Evolutionary conservation across 768 basidiomycete species (phyloP).

Genomic region (Pholiota molesta): DNA sequence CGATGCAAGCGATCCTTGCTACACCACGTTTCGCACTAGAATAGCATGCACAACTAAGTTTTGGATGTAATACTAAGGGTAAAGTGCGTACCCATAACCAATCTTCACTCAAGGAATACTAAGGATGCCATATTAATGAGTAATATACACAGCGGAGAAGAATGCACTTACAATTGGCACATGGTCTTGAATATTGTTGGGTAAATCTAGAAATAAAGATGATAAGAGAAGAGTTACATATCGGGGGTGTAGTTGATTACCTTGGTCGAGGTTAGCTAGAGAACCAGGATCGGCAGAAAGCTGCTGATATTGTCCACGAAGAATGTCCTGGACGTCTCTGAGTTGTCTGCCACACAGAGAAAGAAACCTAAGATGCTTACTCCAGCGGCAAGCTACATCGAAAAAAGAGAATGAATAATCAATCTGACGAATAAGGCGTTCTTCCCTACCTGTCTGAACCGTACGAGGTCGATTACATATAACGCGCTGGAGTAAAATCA

Average conservation of each 20-base stretch:
- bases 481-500: conserved; percentile 64
- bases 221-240: background rate
- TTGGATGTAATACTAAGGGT: background rate
- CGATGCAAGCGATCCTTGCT: conserved; percentile 81
- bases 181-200: conserved; percentile 90
- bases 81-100: conserved; percentile 88
- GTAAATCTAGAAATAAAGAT: conserved; percentile 65
- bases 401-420: background rate
- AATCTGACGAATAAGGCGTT: too few relatives aligned
- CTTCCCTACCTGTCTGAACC: conserved; percentile 79
- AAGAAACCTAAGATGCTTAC: conserved; percentile 33
- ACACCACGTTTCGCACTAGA: conserved; percentile 98
- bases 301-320: conserved; percentile 90
- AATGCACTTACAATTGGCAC: conserved; percentile 83
- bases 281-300: conserved; percentile 95
- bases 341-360: background rate
- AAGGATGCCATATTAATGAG: conserved; percentile 7
- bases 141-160: background rate
- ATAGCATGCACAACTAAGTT: conserved; percentile 8
- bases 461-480: conserved; percentile 93
- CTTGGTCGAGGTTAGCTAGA: conserved; percentile 93
- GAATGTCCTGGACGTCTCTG: conserved; percentile 62
- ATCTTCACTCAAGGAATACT: conserved; percentile 89
- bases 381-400: conserved; percentile 50
- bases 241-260: conserved; percentile 39